Conservation (phyloP, 1,284 basidiomycete species). For the Malassezia dermatis region DNA sequence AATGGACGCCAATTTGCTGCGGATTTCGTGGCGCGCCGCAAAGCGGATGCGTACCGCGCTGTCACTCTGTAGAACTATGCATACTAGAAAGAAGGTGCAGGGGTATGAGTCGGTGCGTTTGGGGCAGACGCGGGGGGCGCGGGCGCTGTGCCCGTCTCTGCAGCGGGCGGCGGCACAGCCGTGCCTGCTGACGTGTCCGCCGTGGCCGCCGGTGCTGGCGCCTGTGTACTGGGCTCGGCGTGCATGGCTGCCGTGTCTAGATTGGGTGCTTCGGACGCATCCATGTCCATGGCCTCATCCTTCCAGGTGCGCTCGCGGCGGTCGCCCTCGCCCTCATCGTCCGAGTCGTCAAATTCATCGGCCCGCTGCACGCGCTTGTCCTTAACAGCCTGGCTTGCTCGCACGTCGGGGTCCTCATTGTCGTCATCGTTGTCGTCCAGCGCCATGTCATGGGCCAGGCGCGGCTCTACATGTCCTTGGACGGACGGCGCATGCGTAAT, state of each 20-base stretch:
- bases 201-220: not conserved
- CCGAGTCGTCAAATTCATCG: conserved; percentile 30
- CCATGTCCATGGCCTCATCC: conserved; percentile 1
- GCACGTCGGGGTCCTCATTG: conserved; percentile 22
- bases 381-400: conserved; percentile 22
- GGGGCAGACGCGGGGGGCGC: not conserved
- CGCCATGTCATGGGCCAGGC: conserved; percentile 22
- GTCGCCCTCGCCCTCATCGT: conserved; percentile 31
- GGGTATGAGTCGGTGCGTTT: not conserved
- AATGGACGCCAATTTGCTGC: conserved; percentile 87
- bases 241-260: not conserved
- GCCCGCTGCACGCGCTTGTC: conserved; percentile 25
- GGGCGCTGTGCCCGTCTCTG: not conserved
- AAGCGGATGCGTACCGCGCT: conserved; percentile 49
- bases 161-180: not conserved
- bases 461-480: conserved; percentile 40
- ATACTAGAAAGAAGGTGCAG: not conserved
- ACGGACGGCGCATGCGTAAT: conserved; percentile 34
- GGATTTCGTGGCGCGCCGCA: conserved; percentile 77
- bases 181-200: not conserved
- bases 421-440: conserved; percentile 25
- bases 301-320: conserved; percentile 18
- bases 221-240: not conserved
- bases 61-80: conserved; percentile 9
- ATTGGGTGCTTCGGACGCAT: not conserved